Evolutionary conservation across 805 yeast genomes (phyloP).

Genomic region (Schizosaccharomyces cryophilus): DNA sequence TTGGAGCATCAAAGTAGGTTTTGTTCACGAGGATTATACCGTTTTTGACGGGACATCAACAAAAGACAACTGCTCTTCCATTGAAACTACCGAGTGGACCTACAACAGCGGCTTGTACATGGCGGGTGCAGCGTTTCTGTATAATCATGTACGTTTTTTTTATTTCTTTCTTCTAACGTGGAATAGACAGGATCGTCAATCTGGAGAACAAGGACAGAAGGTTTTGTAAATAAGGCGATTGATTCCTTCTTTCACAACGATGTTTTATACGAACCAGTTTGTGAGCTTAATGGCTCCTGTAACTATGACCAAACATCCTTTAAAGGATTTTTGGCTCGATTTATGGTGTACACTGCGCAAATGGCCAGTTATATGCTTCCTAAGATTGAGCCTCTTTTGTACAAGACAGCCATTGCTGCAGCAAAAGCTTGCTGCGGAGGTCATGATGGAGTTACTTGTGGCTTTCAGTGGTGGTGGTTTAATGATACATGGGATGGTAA

Average conservation of each 20-base stretch:
- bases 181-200: conserved; percentile 22
- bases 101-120: conserved; percentile 49
- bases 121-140: conserved; percentile 45
- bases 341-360: conserved; percentile 38
- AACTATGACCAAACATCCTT: conserved; percentile 54
- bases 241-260: conserved; percentile 24
- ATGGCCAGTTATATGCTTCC: conserved; percentile 31
- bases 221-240: conserved; percentile 23
- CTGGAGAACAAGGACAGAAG: conserved; percentile 33
- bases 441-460: conserved; percentile 59
- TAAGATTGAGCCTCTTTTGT: conserved; percentile 22
- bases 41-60: conserved; percentile 53
- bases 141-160: conserved; percentile 18
- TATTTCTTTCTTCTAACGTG: neutral
- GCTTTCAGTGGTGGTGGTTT: conserved; percentile 34
- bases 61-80: conserved; percentile 19
- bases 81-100: conserved; percentile 40
- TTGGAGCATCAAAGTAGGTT: conserved; percentile 33
- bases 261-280: conserved; percentile 47
- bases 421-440: conserved; percentile 66
- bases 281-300: conserved; percentile 33
- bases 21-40: conserved; percentile 16
- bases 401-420: conserved; percentile 40
- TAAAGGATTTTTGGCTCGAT: conserved; percentile 46
- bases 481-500: conserved; percentile 20